Percentiles rank a stretch among this genome's conserved stretches.
Conservation (phyloP, 331 rosid species). For the Rosa hybrid region DNA sequence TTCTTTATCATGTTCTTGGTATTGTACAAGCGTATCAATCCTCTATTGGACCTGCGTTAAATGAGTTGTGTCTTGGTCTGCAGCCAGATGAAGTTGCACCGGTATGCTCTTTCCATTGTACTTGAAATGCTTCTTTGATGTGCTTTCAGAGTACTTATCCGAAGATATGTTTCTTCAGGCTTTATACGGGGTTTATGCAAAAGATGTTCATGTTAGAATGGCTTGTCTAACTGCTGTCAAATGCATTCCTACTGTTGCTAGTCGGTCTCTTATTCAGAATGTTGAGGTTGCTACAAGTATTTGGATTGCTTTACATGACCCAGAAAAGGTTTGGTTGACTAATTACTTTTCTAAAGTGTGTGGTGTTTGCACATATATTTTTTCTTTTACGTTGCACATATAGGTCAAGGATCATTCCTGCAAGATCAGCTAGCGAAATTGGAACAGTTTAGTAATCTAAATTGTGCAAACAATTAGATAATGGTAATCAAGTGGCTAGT, state of each 20-base stretch:
- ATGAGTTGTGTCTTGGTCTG: constrained; percentile 93
- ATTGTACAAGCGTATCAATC: constrained; percentile 80
- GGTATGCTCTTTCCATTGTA: constrained; percentile 44
- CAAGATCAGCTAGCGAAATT: background rate
- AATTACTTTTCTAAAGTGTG: background rate
- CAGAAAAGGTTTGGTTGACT: constrained; percentile 73
- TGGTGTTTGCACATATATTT: background rate
- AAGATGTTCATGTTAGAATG: constrained; percentile 89
- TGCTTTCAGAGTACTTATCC: constrained; percentile 7
- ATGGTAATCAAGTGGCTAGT: background rate
- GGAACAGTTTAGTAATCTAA: background rate
- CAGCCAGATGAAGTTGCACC: constrained; percentile 80
- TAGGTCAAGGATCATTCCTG: background rate
- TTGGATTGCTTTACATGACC: constrained; percentile 95
- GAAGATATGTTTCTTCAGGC: constrained; percentile 57
- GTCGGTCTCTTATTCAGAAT: constrained; percentile 64
- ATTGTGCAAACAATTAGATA: background rate
- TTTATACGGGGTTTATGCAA: constrained; percentile 85
- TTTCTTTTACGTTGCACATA: background rate
- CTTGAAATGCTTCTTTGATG: constrained; percentile 25
- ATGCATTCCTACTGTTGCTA: constrained; percentile 86
- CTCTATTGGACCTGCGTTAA: constrained; percentile 85
- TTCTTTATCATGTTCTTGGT: constrained; percentile 87
- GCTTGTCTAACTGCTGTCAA: constrained; percentile 92
- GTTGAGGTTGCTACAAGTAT: constrained; percentile 83